Conservation (phyloP, 2,329 filamentous ascomycete genomes). For the Zasmidium cellare region DNA sequence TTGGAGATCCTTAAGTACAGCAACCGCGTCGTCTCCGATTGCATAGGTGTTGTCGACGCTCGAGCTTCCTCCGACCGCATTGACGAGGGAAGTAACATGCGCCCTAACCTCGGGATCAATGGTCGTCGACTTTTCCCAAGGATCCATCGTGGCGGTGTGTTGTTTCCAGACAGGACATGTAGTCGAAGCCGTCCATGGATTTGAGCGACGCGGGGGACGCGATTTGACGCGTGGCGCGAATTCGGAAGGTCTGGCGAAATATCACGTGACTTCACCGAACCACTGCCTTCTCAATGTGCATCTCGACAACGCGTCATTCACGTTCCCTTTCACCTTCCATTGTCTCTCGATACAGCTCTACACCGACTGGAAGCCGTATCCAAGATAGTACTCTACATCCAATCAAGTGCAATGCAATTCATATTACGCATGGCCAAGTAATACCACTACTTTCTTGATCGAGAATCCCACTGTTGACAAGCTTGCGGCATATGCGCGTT, state of each 20-base stretch:
- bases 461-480: neutral
- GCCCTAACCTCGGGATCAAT: constrained; percentile 92
- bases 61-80: constrained; percentile 63
- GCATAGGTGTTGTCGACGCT: constrained; percentile 60
- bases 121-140: constrained; percentile 27
- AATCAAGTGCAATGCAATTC: neutral
- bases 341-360: too few species aligned
- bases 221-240: neutral
- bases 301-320: too few species aligned
- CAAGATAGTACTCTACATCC: neutral
- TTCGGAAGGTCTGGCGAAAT: neutral
- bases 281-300: too few species aligned
- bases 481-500: neutral
- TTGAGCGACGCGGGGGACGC: neutral
- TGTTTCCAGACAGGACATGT: too few species aligned
- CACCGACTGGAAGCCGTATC: too few species aligned
- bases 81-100: constrained; percentile 89
- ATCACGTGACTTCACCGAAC: constrained; percentile 5
- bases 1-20: constrained; percentile 88
- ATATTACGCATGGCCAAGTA: neutral
- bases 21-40: constrained; percentile 88
- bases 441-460: neutral
- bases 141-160: constrained; percentile 13
- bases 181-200: too few species aligned
- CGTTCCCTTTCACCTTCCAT: too few species aligned